These are phyloP conservation scores for Coprinellus micaceus DNA, from an alignment of 768 basidiomycete species.

Conservation along the genomic window DNA sequence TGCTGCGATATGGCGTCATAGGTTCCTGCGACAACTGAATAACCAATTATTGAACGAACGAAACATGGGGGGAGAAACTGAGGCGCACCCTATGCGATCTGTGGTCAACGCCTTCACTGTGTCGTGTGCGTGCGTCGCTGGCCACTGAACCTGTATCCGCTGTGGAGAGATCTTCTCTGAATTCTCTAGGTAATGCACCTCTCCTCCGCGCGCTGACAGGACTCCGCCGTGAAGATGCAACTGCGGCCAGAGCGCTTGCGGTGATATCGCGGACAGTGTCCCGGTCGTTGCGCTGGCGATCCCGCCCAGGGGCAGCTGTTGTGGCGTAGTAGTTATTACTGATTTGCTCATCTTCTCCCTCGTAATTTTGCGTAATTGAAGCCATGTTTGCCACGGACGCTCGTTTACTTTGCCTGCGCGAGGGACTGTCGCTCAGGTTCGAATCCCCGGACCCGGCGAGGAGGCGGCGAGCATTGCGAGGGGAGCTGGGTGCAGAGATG, in stretches of 20 bases:
- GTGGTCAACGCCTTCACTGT: slow-evolving; percentile 8
- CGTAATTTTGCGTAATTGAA: slow-evolving; percentile 21
- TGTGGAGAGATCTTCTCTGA: slow-evolving; percentile 29
- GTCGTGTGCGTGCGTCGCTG: slow-evolving; percentile 10
- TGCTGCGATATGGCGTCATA: slow-evolving; percentile 33
- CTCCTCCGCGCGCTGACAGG: slow-evolving; percentile 38
- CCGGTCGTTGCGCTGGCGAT: slow-evolving; percentile 18
- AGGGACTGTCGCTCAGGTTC: slow-evolving; percentile 24
- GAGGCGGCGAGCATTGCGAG: slow-evolving; percentile 27
- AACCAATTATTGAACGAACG: background rate
- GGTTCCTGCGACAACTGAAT: slow-evolving; percentile 33
- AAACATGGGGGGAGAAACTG: background rate
- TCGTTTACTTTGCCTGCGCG: slow-evolving; percentile 25
- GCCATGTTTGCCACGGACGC: slow-evolving; percentile 25
- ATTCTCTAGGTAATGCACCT: slow-evolving; percentile 39
- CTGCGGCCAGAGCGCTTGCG: slow-evolving; percentile 57
- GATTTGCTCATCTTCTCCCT: slow-evolving; percentile 23
- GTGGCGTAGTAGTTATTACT: slow-evolving; percentile 10
- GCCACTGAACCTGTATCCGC: slow-evolving; percentile 7
- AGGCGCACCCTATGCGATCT: background rate
- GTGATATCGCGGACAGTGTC: slow-evolving; percentile 36
- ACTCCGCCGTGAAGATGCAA: slow-evolving; percentile 53
- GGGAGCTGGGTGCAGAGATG: slow-evolving; percentile 30
- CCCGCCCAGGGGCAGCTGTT: slow-evolving; percentile 20
- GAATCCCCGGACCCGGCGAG: slow-evolving; percentile 18